Evolutionary conservation across 164 flowering plant genomes (phyloP).

Genomic region (Kingdonia uniflora): DNA sequence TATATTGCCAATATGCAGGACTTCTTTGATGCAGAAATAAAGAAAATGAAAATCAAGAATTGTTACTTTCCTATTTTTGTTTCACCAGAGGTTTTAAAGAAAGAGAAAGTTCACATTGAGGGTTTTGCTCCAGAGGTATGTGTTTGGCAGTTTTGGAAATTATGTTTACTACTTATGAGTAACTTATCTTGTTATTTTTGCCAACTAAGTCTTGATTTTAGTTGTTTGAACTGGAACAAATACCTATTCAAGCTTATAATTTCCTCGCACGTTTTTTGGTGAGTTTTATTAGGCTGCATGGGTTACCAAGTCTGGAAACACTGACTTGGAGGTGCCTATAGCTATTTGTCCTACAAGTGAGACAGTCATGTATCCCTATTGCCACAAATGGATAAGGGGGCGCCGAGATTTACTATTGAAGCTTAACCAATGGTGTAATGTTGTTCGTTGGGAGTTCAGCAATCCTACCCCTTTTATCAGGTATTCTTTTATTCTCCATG

Average conservation of each 20-base stretch:
- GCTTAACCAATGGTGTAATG: constrained; percentile 97
- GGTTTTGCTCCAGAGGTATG: constrained; percentile 98
- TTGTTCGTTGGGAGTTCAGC: constrained; percentile 98
- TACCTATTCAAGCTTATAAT: too few species aligned
- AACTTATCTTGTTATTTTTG: neutral
- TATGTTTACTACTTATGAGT: neutral
- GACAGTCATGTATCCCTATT: constrained; percentile 97
- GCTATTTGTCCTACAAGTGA: constrained; percentile 99
- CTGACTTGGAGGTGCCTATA: constrained; percentile 78
- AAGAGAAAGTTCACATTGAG: constrained; percentile 91
- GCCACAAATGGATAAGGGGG: constrained; percentile 93
- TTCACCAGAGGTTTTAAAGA: constrained; percentile 55
- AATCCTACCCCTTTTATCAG: constrained; percentile 98
- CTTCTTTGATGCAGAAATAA: constrained; percentile 89
- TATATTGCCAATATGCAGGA: too few species aligned
- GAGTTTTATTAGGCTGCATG: constrained; percentile 65
- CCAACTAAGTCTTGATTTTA: neutral
- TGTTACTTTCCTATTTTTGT: constrained; percentile 93
- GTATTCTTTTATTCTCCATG: constrained; percentile 19
- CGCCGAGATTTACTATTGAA: constrained; percentile 91
- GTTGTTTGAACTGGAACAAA: neutral
- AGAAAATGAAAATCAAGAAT: constrained; percentile 83
- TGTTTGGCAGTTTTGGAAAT: neutral
- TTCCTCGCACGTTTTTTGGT: neutral
- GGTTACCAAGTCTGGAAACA: constrained; percentile 86